phyloP scores from a whole-genome alignment of 2,329 filamentous ascomycete species.

The Cercospora berteroae region DNA sequence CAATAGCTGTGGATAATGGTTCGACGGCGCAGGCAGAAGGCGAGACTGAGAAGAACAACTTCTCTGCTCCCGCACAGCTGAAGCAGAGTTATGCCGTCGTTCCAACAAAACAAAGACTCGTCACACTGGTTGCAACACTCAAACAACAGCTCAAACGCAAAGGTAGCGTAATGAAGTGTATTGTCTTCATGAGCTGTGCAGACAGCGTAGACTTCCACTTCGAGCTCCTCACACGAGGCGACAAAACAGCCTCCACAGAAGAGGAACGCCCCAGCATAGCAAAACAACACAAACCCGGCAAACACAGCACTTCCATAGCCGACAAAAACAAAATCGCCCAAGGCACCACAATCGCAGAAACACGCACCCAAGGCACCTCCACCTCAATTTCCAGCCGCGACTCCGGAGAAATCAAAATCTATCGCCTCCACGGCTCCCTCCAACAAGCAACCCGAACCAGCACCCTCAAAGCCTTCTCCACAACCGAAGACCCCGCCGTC shows the following conservation, averaged over 20 bases:
- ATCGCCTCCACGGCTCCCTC: conserved; percentile 89
- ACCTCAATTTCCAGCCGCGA: conserved; percentile 54
- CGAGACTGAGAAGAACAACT: conserved; percentile 55
- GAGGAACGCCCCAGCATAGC: conserved; percentile 26
- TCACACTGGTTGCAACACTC: conserved; percentile 79
- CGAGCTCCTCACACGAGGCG: conserved; percentile 64
- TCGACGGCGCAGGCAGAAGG: conserved; percentile 47
- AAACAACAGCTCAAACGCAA: conserved; percentile 84
- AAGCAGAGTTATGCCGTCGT: conserved; percentile 89
- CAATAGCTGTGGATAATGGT: conserved; percentile 68
- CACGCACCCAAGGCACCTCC: conserved; percentile 53
- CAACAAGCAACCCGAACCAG: conserved; percentile 82
- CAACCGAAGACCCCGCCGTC: conserved; percentile 70
- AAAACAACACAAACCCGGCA: conserved; percentile 24
- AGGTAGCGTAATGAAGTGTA: conserved; percentile 92
- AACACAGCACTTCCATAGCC: conserved; percentile 21
- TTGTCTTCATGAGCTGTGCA: conserved; percentile 94
- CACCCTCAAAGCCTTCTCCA: conserved; percentile 77
- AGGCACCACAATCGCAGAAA: conserved; percentile 41
- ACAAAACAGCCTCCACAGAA: conserved; percentile 35
- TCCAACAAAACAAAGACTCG: conserved; percentile 84
- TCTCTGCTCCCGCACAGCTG: conserved; percentile 84
- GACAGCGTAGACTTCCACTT: conserved; percentile 98
- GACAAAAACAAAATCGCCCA: conserved; percentile 43
- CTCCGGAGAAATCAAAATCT: conserved; percentile 69